Percentiles rank a stretch among this genome's conserved stretches.
These are phyloP conservation scores for Magnaporthales sp. DNA, from an alignment of 2,329 filamentous ascomycete species.

Conservation along the genomic window DNA sequence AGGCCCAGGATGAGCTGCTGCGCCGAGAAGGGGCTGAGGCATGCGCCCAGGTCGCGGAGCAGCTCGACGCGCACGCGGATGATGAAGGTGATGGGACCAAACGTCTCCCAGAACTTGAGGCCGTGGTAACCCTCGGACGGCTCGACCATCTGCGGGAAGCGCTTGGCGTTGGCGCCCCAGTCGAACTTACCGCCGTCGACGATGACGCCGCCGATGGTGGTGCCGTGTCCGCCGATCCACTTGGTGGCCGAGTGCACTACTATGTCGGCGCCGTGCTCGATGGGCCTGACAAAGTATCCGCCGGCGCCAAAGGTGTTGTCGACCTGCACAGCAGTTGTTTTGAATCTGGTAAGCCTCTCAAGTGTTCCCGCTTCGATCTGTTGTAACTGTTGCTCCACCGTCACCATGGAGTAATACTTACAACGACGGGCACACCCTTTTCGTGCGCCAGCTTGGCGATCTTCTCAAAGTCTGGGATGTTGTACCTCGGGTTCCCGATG, in stretches of 20 bases:
- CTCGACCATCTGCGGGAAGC: conserved; percentile 91
- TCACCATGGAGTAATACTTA: conserved; percentile 21
- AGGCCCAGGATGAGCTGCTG: conserved; percentile 85
- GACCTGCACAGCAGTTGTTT: conserved; percentile 36
- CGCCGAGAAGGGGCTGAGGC: conserved; percentile 82
- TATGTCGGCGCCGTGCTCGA: conserved; percentile 87
- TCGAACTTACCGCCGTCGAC: conserved; percentile 88
- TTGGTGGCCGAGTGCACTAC: conserved; percentile 93
- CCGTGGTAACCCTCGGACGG: conserved; percentile 86
- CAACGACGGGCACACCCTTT: conserved; percentile 57
- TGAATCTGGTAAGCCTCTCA: background rate
- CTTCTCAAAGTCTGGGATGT: conserved; percentile 82
- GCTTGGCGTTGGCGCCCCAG: conserved; percentile 75
- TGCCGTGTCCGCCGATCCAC: conserved; percentile 95
- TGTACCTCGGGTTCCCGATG: conserved; percentile 91
- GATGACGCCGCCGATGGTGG: conserved; percentile 79
- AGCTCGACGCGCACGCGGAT: conserved; percentile 85
- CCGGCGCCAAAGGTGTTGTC: conserved; percentile 96
- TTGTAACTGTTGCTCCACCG: background rate
- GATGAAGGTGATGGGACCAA: conserved; percentile 73
- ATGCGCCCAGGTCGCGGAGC: conserved; percentile 74
- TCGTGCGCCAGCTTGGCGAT: conserved; percentile 72
- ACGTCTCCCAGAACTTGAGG: conserved; percentile 89
- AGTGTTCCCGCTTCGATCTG: background rate
- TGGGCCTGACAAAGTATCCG: conserved; percentile 78